A percentile compares a stretch with the other conserved stretches of the same genome.
Evolutionary conservation across 805 yeast genomes (phyloP).

Genomic region (Cyberlindnera suaveolens): DNA sequence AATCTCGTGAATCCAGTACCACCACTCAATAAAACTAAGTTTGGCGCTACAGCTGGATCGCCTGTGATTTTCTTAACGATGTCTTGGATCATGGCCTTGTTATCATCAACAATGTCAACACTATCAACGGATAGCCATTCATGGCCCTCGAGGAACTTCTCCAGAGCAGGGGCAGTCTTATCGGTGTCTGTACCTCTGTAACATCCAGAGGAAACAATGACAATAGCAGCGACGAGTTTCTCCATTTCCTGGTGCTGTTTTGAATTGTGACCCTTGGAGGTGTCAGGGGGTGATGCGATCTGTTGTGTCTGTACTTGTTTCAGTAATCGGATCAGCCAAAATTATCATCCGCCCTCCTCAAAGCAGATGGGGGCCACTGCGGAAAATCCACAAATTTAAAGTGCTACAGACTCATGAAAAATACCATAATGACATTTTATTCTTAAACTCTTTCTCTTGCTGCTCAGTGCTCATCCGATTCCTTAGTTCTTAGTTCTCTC

Average conservation of each 20-base stretch:
- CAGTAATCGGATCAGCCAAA: too few species aligned
- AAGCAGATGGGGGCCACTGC: too few species aligned
- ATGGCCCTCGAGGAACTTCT: background rate
- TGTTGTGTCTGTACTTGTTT: too few species aligned
- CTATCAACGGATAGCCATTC: background rate
- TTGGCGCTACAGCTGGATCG: background rate
- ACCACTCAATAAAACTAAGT: conserved; percentile 40
- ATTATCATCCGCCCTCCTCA: too few species aligned
- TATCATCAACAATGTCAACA: conserved; percentile 1
- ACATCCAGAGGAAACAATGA: conserved; percentile 4
- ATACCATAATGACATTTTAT: too few species aligned
- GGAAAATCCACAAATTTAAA: too few species aligned
- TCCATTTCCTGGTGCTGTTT: background rate
- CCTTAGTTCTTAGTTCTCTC: background rate
- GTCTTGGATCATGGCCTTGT: conserved; percentile 1
- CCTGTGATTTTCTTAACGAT: background rate
- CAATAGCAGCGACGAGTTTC: background rate
- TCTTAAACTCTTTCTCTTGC: background rate
- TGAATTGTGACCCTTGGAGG: too few species aligned
- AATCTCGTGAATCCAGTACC: conserved; percentile 45
- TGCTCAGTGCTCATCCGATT: background rate
- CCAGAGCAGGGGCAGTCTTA: conserved; percentile 2
- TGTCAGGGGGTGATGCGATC: too few species aligned
- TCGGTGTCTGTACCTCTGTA: background rate
- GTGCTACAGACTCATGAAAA: too few species aligned